phyloP scores from a whole-genome alignment of 345 rosid species.

The Sisymbrium altissimum region DNA sequence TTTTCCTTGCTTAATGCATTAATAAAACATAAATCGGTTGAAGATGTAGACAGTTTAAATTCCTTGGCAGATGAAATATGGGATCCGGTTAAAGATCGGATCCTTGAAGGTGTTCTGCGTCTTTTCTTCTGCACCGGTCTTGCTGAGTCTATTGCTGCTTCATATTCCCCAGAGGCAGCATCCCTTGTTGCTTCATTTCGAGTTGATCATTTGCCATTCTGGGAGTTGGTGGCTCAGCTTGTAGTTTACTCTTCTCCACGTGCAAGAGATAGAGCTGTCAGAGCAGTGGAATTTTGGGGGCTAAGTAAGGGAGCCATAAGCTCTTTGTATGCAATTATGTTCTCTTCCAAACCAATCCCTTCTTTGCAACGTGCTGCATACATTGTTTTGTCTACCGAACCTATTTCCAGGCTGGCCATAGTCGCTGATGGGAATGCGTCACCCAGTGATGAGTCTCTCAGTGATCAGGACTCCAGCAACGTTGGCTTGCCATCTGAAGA shows the following conservation, averaged over 20 bases:
- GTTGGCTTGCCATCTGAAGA: constrained; percentile 52
- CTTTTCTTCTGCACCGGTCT: constrained; percentile 83
- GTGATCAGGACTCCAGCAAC: constrained; percentile 41
- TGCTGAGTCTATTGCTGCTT: constrained; percentile 76
- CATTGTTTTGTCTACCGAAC: constrained; percentile 72
- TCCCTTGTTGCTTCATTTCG: constrained; percentile 60
- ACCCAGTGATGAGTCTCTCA: constrained; percentile 36
- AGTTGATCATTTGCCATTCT: constrained; percentile 50
- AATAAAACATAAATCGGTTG: constrained; percentile 36
- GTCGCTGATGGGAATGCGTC: constrained; percentile 45
- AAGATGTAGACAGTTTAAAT: constrained; percentile 33
- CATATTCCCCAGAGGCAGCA: constrained; percentile 62
- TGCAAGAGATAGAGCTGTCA: constrained; percentile 78
- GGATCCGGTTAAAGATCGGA: constrained; percentile 57
- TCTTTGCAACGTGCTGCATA: constrained; percentile 80
- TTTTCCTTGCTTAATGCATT: constrained; percentile 50
- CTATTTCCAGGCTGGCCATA: constrained; percentile 66
- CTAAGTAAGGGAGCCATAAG: constrained; percentile 71
- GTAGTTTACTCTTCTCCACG: constrained; percentile 56
- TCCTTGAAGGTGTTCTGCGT: constrained; percentile 80
- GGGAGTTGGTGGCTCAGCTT: constrained; percentile 76
- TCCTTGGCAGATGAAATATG: constrained; percentile 46
- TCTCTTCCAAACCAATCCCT: constrained; percentile 64
- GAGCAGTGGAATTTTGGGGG: constrained; percentile 88
- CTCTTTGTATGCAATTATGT: constrained; percentile 78